Evolutionary conservation across 805 yeast species (phyloP).

Genomic region (Wickerhamomyces alni): DNA sequence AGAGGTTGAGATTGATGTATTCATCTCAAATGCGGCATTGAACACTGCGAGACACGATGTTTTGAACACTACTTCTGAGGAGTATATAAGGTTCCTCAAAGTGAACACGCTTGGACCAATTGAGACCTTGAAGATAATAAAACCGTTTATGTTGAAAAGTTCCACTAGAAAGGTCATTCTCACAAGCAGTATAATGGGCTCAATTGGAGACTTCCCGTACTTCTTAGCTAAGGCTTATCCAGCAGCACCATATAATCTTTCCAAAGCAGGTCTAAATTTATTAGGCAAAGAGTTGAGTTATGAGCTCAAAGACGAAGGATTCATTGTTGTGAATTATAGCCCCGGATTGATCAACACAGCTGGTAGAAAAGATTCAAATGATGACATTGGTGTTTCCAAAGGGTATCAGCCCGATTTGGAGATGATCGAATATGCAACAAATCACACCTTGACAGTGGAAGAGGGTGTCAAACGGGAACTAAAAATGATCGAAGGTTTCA

Average conservation of each 20-base stretch:
- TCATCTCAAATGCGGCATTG: slow-evolving; percentile 30
- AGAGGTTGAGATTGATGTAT: slow-evolving; percentile 27
- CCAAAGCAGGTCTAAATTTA: slow-evolving; percentile 32
- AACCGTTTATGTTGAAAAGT: slow-evolving; percentile 23
- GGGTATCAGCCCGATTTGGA: slow-evolving; percentile 11
- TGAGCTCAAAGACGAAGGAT: slow-evolving; percentile 22
- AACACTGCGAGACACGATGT: slow-evolving; percentile 16
- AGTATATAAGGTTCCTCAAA: slow-evolving; percentile 15
- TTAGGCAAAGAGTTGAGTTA: slow-evolving; percentile 20
- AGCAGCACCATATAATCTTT: slow-evolving; percentile 28
- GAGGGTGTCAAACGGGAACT: slow-evolving; percentile 16
- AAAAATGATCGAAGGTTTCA: slow-evolving; percentile 9
- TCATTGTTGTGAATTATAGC: slow-evolving; percentile 23
- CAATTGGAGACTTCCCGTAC: slow-evolving; percentile 18
- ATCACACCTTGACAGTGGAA: slow-evolving; percentile 7
- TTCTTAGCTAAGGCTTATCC: slow-evolving; percentile 13
- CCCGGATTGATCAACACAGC: slow-evolving; percentile 24
- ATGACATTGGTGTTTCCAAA: slow-evolving; percentile 6
- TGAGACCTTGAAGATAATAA: slow-evolving; percentile 24
- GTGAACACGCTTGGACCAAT: slow-evolving; percentile 29
- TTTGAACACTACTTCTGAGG: slow-evolving; percentile 15
- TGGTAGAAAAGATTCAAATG: slow-evolving; percentile 3
- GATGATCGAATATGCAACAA: slow-evolving; percentile 7
- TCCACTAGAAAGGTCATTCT: slow-evolving; percentile 24
- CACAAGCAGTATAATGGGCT: slow-evolving; percentile 25